Evolutionary conservation across 2,329 filamentous ascomycete species (phyloP).

Genomic region (Stachybotrys elegans): DNA sequence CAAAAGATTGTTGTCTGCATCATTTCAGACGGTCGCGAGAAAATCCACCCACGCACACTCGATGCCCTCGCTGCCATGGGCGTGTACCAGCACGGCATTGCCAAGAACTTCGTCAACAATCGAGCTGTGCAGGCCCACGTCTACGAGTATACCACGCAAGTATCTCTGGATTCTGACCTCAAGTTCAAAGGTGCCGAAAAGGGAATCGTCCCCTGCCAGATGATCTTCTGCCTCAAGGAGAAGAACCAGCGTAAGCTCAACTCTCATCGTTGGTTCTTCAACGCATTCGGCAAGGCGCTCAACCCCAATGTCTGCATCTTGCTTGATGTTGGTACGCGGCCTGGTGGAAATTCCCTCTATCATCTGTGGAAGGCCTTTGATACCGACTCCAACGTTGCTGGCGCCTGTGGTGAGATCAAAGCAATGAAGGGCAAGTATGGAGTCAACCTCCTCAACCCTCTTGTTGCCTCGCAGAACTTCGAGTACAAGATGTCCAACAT

Average conservation of each 20-base stretch:
- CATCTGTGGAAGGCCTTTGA: slow-evolving; percentile 99
- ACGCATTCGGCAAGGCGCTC: slow-evolving; percentile 86
- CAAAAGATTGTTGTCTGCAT: slow-evolving; percentile 99
- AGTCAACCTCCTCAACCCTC: slow-evolving; percentile 79
- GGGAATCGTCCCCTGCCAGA: slow-evolving; percentile 94
- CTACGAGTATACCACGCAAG: slow-evolving; percentile 98
- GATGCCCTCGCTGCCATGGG: slow-evolving; percentile 95
- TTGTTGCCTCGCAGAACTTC: slow-evolving; percentile 97
- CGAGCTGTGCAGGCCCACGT: slow-evolving; percentile 94
- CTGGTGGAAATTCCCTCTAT: slow-evolving; percentile 85
- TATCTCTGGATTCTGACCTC: slow-evolving; percentile 88
- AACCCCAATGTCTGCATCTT: slow-evolving; percentile 97
- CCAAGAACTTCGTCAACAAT: slow-evolving; percentile 97
- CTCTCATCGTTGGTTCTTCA: slow-evolving; percentile 99
- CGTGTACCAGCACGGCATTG: slow-evolving; percentile 96
- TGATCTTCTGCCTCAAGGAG: slow-evolving; percentile 98
- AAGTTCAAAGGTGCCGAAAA: slow-evolving; percentile 99
- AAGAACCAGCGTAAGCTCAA: slow-evolving; percentile 98
- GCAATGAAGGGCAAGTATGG: slow-evolving; percentile 89
- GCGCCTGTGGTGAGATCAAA: slow-evolving; percentile 95
- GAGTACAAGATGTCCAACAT: slow-evolving; percentile 99
- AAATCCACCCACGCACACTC: slow-evolving; percentile 84
- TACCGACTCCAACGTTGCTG: slow-evolving; percentile 93
- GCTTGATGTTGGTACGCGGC: slow-evolving; percentile 92
- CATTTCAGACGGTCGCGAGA: slow-evolving; percentile 87